phyloP scores from a whole-genome alignment of 306 rosid genomes.

The Ammopiptanthus mongolicus region DNA sequence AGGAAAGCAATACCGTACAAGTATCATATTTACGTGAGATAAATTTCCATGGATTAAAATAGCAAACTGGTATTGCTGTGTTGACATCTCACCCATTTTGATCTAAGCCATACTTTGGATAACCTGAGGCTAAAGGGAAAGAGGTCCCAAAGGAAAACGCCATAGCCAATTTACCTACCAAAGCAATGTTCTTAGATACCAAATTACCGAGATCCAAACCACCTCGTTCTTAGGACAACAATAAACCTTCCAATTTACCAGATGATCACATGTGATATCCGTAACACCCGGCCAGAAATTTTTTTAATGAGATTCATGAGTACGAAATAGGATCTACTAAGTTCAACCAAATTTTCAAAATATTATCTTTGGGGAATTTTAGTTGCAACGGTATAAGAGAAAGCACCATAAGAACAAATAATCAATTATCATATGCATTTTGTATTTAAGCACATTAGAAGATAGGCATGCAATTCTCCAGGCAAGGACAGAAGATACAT shows the following conservation, averaged over 20 bases:
- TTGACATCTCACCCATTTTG: not conserved
- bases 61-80: not conserved
- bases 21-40: not conserved
- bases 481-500: not conserved
- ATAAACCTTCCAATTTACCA: too few species aligned
- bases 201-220: too few species aligned
- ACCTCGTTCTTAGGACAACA: too few species aligned
- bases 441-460: not conserved
- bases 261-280: too few species aligned
- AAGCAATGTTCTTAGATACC: too few species aligned
- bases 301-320: not conserved
- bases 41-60: not conserved
- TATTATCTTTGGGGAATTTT: not conserved
- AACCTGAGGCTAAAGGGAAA: not conserved
- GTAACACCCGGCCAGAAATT: too few species aligned
- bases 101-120: not conserved
- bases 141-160: not conserved
- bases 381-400: not conserved
- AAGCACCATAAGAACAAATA: not conserved
- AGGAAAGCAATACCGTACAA: not conserved
- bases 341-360: not conserved
- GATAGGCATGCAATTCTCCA: not conserved
- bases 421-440: not conserved
- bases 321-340: not conserved
- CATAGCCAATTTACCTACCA: too few species aligned